Evolutionary conservation across 495 filamentous ascomycete genomes (phyloP).

Genomic region (Elasticomyces elasticus): DNA sequence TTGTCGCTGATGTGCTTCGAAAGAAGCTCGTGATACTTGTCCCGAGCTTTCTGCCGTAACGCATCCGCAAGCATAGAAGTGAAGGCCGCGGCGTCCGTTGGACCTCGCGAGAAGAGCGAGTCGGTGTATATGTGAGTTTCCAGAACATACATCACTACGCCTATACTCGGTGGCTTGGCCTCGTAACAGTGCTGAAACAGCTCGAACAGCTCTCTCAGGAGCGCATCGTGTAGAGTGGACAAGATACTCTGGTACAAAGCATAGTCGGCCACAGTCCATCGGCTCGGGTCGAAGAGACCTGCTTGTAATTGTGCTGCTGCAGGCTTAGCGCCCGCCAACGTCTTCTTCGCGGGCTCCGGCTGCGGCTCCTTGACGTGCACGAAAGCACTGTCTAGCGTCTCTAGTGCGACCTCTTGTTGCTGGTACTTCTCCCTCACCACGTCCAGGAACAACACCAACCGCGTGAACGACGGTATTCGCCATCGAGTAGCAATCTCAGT

Average conservation of each 20-base stretch:
- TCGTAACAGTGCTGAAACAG: conserved; percentile 82
- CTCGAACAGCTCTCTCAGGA: conserved; percentile 82
- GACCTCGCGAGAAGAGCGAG: conserved; percentile 57
- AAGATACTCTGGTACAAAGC: conserved; percentile 65
- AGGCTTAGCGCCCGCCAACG: conserved; percentile 27
- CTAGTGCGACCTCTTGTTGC: conserved; percentile 70
- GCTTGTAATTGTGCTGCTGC: conserved; percentile 33
- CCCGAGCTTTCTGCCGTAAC: conserved; percentile 59
- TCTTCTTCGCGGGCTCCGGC: conserved; percentile 40
- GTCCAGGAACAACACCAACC: conserved; percentile 75
- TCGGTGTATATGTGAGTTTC: conserved; percentile 75
- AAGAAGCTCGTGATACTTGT: conserved; percentile 63
- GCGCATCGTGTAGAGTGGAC: conserved; percentile 62
- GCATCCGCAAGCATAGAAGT: conserved; percentile 58
- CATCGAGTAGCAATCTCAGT: conserved; percentile 79
- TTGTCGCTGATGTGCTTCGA: conserved; percentile 62
- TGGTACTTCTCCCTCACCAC: conserved; percentile 75
- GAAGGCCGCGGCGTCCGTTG: conserved; percentile 60
- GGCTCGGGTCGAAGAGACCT: conserved; percentile 46
- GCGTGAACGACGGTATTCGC: conserved; percentile 78
- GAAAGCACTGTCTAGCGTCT: conserved; percentile 74
- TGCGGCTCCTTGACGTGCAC: conserved; percentile 64
- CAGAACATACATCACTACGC: conserved; percentile 71
- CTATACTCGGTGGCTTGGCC: conserved; percentile 65
- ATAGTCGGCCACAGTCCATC: conserved; percentile 77